Evolutionary conservation across 192 early-diverging fungal genomes (phyloP).

Genomic region (Coemansia sp.): DNA sequence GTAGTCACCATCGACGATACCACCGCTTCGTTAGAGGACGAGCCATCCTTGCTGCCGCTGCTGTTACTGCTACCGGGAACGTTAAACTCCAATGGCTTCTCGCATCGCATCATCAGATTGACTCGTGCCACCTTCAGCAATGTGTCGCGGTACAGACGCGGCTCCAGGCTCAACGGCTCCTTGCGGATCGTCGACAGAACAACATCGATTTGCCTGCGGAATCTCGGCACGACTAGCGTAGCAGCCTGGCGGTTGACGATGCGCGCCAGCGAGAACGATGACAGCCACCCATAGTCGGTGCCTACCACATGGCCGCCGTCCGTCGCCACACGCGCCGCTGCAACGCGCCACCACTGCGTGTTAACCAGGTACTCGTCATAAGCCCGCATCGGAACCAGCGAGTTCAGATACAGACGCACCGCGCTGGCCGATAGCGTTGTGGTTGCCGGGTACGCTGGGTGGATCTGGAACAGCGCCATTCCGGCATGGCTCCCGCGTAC

Average conservation of each 20-base stretch:
- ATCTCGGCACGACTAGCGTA: conserved; percentile 36
- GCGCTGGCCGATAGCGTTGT: conserved; percentile 55
- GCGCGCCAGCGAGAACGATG: conserved; percentile 48
- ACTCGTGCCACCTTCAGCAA: conserved; percentile 41
- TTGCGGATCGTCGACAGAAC: conserved; percentile 41
- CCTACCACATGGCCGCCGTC: conserved; percentile 25
- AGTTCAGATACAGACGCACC: conserved; percentile 54
- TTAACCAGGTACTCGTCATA: conserved; percentile 56
- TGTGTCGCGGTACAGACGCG: conserved; percentile 53
- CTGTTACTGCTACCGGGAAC: conserved; percentile 1
- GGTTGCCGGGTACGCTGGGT: conserved; percentile 35
- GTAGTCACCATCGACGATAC: conserved; percentile 4
- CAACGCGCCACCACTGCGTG: conserved; percentile 51
- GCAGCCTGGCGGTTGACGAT: conserved; percentile 46
- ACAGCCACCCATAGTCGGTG: conserved; percentile 32
- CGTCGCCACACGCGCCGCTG: not conserved
- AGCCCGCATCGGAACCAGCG: conserved; percentile 48
- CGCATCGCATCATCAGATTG: conserved; percentile 29
- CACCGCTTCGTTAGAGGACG: not conserved
- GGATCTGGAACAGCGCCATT: conserved; percentile 27
- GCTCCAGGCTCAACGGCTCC: conserved; percentile 52
- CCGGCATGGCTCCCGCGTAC: not conserved
- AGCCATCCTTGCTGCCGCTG: not conserved
- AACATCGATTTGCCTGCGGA: conserved; percentile 46
- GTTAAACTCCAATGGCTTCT: conserved; percentile 12